Conservation (phyloP, 2,329 filamentous ascomycete species). For the Aspergillus uvarum region DNA sequence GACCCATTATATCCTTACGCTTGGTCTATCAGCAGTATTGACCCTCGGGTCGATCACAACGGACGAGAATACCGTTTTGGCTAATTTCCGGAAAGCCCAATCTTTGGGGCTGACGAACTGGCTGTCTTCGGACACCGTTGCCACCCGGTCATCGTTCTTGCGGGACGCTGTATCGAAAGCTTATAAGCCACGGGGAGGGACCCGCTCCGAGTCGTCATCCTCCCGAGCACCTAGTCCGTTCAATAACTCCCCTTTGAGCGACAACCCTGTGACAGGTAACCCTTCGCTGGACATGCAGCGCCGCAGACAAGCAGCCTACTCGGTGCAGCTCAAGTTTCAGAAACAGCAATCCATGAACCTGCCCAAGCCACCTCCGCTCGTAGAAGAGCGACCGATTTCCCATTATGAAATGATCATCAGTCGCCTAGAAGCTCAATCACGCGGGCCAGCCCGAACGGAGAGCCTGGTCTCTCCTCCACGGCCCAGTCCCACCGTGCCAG, state of each 20-base stretch:
- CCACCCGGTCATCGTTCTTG: constrained; percentile 57
- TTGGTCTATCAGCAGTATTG: constrained; percentile 58
- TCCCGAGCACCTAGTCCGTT: constrained; percentile 8
- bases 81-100: constrained; percentile 55
- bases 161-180: constrained; percentile 60
- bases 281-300: constrained; percentile 23
- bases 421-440: constrained; percentile 29
- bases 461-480: constrained; percentile 11
- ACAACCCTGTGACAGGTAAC: constrained; percentile 10
- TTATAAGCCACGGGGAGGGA: constrained; percentile 50
- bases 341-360: constrained; percentile 19
- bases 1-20: constrained; percentile 59
- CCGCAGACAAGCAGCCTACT: constrained; percentile 34
- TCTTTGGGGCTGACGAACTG: constrained; percentile 58
- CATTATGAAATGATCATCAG: constrained; percentile 39
- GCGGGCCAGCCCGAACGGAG: constrained; percentile 13
- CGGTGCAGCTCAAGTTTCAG: constrained; percentile 33
- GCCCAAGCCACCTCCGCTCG: constrained; percentile 21
- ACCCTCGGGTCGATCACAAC: constrained; percentile 48
- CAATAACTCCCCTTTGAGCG: constrained; percentile 10
- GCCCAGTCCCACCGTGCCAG: constrained; percentile 14
- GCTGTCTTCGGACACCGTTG: constrained; percentile 48
- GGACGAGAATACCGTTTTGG: constrained; percentile 37
- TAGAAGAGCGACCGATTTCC: constrained; percentile 42
- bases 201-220: constrained; percentile 2